These are phyloP conservation scores for Aspergillus tubingensis DNA, from an alignment of 2,329 filamentous ascomycete species.

Conservation along the genomic window DNA sequence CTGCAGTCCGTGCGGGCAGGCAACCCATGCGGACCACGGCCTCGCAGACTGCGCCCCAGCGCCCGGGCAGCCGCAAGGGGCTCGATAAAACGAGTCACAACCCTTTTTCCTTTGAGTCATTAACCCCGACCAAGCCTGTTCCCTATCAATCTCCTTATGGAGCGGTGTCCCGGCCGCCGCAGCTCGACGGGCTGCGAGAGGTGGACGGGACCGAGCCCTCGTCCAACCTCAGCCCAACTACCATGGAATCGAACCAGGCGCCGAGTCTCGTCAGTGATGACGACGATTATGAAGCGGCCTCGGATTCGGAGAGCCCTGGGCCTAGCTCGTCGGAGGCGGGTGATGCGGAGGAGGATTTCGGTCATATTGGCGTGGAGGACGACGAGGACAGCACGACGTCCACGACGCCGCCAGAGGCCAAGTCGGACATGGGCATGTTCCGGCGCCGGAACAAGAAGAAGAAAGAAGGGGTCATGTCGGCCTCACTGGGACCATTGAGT, in stretches of 20 bases:
- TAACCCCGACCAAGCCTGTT: conserved; percentile 36
- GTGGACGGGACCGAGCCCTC: conserved; percentile 49
- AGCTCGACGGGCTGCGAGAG: conserved; percentile 36
- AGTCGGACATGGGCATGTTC: conserved; percentile 36
- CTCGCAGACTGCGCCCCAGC: conserved; percentile 52
- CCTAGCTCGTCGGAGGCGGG: conserved; percentile 50
- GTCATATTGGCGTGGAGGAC: conserved; percentile 49
- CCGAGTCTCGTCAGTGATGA: conserved; percentile 80
- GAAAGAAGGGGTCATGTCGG: conserved; percentile 29
- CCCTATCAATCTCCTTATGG: conserved; percentile 33
- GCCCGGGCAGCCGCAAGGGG: conserved; percentile 62
- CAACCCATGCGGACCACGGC: conserved; percentile 61
- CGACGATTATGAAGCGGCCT: conserved; percentile 71
- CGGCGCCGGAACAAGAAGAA: conserved; percentile 36
- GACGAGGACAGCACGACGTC: conserved; percentile 45
- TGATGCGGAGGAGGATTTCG: conserved; percentile 57
- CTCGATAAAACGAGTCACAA: conserved; percentile 41
- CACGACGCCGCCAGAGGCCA: conserved; percentile 35
- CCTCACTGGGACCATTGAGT: conserved; percentile 30
- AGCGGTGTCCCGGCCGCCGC: conserved; percentile 27
- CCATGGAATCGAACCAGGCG: conserved; percentile 71
- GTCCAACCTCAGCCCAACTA: conserved; percentile 68
- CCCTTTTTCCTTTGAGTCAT: conserved; percentile 46
- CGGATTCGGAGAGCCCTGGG: conserved; percentile 63
- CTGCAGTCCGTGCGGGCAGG: conserved; percentile 34